Evolutionary conservation across 352 stramenopile genomes (phyloP).

Genomic region (Globisporangium alternatum): DNA sequence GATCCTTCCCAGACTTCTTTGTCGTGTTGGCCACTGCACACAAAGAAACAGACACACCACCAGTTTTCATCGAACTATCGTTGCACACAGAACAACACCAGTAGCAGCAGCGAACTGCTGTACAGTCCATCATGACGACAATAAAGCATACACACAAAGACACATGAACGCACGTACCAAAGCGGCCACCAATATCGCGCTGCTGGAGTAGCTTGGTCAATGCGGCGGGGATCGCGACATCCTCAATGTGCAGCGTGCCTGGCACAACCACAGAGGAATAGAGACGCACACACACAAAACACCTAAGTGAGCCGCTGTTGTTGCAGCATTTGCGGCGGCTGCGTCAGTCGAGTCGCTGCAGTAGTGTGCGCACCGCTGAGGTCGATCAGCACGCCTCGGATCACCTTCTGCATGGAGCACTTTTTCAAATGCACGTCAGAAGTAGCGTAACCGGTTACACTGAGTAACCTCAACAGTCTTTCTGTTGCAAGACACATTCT

Average conservation of each 20-base stretch:
- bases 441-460: too few relatives aligned
- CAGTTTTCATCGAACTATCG: not conserved
- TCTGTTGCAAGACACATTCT: too few relatives aligned
- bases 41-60: not conserved
- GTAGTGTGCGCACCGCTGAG: conserved; percentile 35
- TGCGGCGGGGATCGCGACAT: conserved; percentile 38
- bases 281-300: too few relatives aligned
- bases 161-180: conserved; percentile 27
- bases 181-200: conserved; percentile 37
- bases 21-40: conserved; percentile 66
- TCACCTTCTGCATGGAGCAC: conserved; percentile 20
- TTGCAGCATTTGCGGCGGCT: not conserved
- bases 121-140: not conserved
- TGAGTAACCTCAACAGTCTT: not conserved
- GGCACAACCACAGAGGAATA: not conserved
- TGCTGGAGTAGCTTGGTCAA: conserved; percentile 33
- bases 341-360: not conserved
- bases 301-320: not conserved
- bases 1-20: conserved; percentile 43
- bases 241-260: conserved; percentile 58
- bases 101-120: not conserved
- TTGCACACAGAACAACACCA: not conserved
- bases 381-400: conserved; percentile 50
- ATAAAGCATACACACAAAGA: not conserved
- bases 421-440: too few relatives aligned